A percentile compares a stretch with the other conserved stretches of the same genome.
Conservation (phyloP, 2,329 filamentous ascomycete genomes). For the Monosporascus sp. region DNA sequence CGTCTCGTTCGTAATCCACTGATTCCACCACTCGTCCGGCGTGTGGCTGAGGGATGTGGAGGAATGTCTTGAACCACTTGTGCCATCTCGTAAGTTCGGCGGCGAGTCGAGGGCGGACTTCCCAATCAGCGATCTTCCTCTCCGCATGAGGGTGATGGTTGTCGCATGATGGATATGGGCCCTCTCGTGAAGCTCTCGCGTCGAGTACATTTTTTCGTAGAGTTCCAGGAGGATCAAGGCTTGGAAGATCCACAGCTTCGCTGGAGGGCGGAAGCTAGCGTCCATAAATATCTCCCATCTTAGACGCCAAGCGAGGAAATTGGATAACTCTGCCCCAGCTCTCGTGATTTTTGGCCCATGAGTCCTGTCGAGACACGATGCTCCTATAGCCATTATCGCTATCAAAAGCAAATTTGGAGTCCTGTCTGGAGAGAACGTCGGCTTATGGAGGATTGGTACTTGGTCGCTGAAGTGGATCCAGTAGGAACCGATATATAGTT, state of each 20-base stretch:
- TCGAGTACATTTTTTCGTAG: slow-evolving; percentile 98
- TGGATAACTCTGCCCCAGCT: slow-evolving; percentile 75
- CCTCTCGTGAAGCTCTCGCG: slow-evolving; percentile 82
- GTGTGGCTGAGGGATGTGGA: slow-evolving; percentile 60
- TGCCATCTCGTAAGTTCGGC: slow-evolving; percentile 62
- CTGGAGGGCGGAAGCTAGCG: slow-evolving; percentile 80
- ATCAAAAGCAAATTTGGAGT: slow-evolving; percentile 81
- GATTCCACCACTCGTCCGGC: slow-evolving; percentile 87
- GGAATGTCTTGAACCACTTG: slow-evolving; percentile 53
- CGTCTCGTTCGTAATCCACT: slow-evolving; percentile 92
- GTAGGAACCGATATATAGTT: slow-evolving; percentile 87
- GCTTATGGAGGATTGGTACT: slow-evolving; percentile 88
- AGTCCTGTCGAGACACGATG: slow-evolving; percentile 79
- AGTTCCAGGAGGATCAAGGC: slow-evolving; percentile 81
- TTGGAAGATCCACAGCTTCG: slow-evolving; percentile 95
- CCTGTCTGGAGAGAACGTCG: slow-evolving; percentile 84
- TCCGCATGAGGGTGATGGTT: slow-evolving; percentile 89
- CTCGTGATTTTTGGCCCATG: slow-evolving; percentile 70
- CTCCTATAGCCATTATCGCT: slow-evolving; percentile 87
- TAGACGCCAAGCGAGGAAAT: slow-evolving; percentile 89
- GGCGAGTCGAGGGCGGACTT: slow-evolving; percentile 81
- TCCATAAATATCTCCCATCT: slow-evolving; percentile 96
- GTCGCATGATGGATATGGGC: slow-evolving; percentile 97
- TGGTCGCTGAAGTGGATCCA: slow-evolving; percentile 95
- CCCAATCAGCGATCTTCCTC: slow-evolving; percentile 85